phyloP scores from a whole-genome alignment of 352 stramenopile species.

The Globisporangium spinosum region DNA sequence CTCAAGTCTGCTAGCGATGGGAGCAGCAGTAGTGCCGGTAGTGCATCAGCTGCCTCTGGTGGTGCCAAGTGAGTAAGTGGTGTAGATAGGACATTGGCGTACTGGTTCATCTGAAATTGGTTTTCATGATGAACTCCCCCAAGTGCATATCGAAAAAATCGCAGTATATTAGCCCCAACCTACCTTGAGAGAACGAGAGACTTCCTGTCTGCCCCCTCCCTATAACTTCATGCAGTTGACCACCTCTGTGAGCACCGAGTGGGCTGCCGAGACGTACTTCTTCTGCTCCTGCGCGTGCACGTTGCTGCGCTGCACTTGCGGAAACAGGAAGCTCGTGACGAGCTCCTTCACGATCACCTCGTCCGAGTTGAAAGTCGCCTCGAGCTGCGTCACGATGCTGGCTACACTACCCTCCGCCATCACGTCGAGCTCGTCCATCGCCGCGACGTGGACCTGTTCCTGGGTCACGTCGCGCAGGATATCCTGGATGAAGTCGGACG shows the following conservation, averaged over 20 bases:
- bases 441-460: conserved; percentile 41
- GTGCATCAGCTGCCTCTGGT: conserved; percentile 2
- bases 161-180: conserved; percentile 10
- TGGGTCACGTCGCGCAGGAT: conserved; percentile 55
- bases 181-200: background rate
- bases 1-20: conserved; percentile 84
- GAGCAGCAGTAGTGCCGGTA: conserved; percentile 18
- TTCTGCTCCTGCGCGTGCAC: conserved; percentile 55
- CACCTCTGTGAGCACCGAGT: conserved; percentile 52
- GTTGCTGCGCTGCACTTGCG: conserved; percentile 64
- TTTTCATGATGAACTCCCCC: background rate
- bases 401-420: conserved; percentile 26
- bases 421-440: conserved; percentile 54
- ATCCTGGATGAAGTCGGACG: conserved; percentile 64
- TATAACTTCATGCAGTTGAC: conserved; percentile 22
- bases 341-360: conserved; percentile 71
- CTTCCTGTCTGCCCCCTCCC: conserved; percentile 2
- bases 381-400: conserved; percentile 49
- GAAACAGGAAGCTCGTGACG: conserved; percentile 77
- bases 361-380: conserved; percentile 43
- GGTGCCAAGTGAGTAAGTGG: conserved; percentile 1
- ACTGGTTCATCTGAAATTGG: background rate
- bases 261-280: conserved; percentile 64
- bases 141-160: background rate
- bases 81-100: background rate